Conservation (phyloP, 805 yeast species). For the Tetrapisispora namnaoensis region DNA sequence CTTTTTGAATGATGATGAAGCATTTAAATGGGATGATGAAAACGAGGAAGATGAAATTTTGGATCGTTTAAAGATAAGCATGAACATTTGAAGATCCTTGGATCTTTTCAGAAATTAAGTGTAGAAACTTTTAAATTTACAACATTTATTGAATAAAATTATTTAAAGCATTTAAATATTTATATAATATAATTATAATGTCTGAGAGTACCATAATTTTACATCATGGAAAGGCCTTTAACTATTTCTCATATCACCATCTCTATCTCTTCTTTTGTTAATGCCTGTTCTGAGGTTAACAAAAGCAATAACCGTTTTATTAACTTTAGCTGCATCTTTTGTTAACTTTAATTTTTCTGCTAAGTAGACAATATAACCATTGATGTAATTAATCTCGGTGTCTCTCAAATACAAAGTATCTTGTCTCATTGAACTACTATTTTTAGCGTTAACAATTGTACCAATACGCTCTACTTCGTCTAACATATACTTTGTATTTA, state of each 20-base stretch:
- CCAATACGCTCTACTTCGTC: slow-evolving; percentile 33
- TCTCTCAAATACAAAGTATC: slow-evolving; percentile 45
- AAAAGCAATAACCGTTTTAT: slow-evolving; percentile 27
- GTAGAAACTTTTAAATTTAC: background rate
- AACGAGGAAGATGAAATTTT: slow-evolving; percentile 21
- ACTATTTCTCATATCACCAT: slow-evolving; percentile 1
- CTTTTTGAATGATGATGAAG: slow-evolving; percentile 21
- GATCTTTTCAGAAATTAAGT: too few species aligned
- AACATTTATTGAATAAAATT: background rate
- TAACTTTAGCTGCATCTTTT: slow-evolving; percentile 22
- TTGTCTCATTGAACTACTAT: slow-evolving; percentile 43
- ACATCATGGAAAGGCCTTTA: background rate
- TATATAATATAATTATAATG: background rate
- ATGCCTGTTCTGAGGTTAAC: slow-evolving; percentile 28
- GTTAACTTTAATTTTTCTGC: slow-evolving; percentile 37
- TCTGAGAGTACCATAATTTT: background rate
- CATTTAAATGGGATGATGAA: slow-evolving; percentile 25
- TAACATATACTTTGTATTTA: slow-evolving; percentile 29
- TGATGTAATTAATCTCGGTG: slow-evolving; percentile 76
- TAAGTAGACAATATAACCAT: slow-evolving; percentile 60
- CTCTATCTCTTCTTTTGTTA: slow-evolving; percentile 17
- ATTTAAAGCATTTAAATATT: background rate
- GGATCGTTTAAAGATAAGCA: slow-evolving; percentile 11
- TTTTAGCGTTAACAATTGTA: slow-evolving; percentile 40
- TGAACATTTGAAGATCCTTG: slow-evolving; percentile 1